These are phyloP conservation scores for Talaromyces sp. DNA, from an alignment of 2,329 filamentous ascomycete genomes.

Conservation along the genomic window DNA sequence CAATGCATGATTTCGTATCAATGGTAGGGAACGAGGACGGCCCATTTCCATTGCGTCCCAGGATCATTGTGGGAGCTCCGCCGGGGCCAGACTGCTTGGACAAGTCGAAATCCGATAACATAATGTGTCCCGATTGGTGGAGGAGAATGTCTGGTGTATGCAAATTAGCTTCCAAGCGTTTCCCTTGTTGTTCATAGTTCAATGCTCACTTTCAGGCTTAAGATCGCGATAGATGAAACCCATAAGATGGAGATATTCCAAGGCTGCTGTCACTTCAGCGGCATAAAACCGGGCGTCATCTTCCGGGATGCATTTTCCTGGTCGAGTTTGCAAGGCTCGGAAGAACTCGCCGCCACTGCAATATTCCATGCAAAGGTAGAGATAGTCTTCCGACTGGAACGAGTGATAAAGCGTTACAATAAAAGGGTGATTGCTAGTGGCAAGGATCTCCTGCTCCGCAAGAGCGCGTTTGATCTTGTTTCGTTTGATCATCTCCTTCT, in stretches of 20 bases:
- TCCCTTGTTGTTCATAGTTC: not conserved
- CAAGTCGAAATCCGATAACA: conserved; percentile 97
- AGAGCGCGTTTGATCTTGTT: conserved; percentile 99
- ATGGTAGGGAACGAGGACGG: conserved; percentile 89
- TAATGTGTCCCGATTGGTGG: conserved; percentile 98
- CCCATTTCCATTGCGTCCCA: conserved; percentile 81
- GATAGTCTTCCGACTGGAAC: conserved; percentile 96
- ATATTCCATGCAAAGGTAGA: conserved; percentile 99
- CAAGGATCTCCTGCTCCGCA: conserved; percentile 95
- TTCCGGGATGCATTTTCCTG: conserved; percentile 94
- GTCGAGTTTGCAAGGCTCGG: conserved; percentile 87
- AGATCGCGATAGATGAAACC: conserved; percentile 98
- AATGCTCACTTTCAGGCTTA: conserved; percentile 81
- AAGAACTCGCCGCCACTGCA: conserved; percentile 99
- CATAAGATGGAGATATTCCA: conserved; percentile 98
- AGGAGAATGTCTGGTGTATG: conserved; percentile 73
- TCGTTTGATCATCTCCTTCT: conserved; percentile 99
- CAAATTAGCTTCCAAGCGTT: not conserved
- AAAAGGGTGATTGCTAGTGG: conserved; percentile 97
- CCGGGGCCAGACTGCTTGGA: conserved; percentile 96
- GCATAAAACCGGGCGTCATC: conserved; percentile 97
- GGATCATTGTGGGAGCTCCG: conserved; percentile 96
- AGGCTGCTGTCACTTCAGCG: conserved; percentile 89
- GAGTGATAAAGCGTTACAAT: conserved; percentile 98
- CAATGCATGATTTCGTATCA: conserved; percentile 96